phyloP scores from a whole-genome alignment of 192 early-diverging fungal genomes.

The Coemansia aciculifera region DNA sequence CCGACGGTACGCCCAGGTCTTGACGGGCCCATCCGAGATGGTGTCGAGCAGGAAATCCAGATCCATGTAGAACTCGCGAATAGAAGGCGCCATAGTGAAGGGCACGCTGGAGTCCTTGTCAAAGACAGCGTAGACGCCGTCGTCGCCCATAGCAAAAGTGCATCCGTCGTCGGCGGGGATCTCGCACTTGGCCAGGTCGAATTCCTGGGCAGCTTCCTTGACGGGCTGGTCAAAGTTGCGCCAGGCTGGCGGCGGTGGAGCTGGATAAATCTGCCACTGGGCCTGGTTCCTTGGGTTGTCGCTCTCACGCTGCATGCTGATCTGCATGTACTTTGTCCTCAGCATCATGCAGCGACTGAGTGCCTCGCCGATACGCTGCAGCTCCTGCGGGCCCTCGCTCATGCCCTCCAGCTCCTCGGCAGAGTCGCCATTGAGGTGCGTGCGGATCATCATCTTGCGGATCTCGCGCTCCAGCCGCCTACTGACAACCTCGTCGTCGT shows the following conservation, averaged over 20 bases:
- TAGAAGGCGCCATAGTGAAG: slow-evolving; percentile 62
- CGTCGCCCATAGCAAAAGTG: slow-evolving; percentile 56
- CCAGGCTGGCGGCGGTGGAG: slow-evolving; percentile 77
- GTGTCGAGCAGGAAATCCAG: slow-evolving; percentile 75
- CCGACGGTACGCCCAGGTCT: slow-evolving; percentile 87
- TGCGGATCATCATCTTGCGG: slow-evolving; percentile 43
- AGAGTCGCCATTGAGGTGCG: slow-evolving; percentile 16
- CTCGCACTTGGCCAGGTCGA: background rate
- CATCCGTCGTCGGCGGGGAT: slow-evolving; percentile 12
- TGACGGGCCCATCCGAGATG: slow-evolving; percentile 87
- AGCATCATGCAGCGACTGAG: slow-evolving; percentile 75
- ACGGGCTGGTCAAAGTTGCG: slow-evolving; percentile 45
- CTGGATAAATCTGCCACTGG: slow-evolving; percentile 85
- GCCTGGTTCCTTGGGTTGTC: slow-evolving; percentile 84
- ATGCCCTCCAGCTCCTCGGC: slow-evolving; percentile 28
- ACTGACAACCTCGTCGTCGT: slow-evolving; percentile 32
- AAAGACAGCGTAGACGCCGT: slow-evolving; percentile 67
- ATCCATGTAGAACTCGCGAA: slow-evolving; percentile 85
- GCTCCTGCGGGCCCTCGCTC: slow-evolving; percentile 34
- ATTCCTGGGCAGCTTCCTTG: background rate
- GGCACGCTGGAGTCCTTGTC: slow-evolving; percentile 22
- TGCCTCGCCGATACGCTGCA: slow-evolving; percentile 34
- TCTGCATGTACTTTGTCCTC: slow-evolving; percentile 81
- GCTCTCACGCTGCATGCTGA: slow-evolving; percentile 65
- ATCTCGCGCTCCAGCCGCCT: slow-evolving; percentile 41